Percentiles rank a stretch among this genome's conserved stretches.
Conservation (phyloP, 108 stramenopile genomes). For the Stephanodiscus triporus region DNA sequence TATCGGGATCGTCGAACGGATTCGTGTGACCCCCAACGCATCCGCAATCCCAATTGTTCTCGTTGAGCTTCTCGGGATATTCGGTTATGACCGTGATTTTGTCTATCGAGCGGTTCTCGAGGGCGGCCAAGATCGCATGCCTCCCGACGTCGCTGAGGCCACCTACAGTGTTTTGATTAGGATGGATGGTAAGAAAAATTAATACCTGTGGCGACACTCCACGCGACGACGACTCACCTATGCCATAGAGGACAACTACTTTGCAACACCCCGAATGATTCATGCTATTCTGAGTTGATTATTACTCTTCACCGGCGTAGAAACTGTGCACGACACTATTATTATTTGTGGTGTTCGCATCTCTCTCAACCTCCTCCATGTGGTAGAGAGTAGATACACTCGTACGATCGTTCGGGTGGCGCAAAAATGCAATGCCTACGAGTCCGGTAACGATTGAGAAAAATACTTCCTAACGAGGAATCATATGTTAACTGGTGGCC, state of each 20-base stretch:
- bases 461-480: too few species aligned
- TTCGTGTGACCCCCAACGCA: conserved; percentile 51
- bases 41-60: conserved; percentile 71
- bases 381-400: too few species aligned
- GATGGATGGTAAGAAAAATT: neutral
- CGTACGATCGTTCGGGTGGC: too few species aligned
- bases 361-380: too few species aligned
- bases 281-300: too few species aligned
- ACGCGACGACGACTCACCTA: neutral
- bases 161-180: too few species aligned
- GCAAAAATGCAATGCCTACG: too few species aligned
- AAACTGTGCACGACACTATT: too few species aligned
- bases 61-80: conserved; percentile 54
- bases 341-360: too few species aligned
- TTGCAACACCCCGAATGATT: neutral
- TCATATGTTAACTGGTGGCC: too few species aligned
- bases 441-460: too few species aligned
- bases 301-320: too few species aligned
- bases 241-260: conserved; percentile 5
- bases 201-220: neutral
- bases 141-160: conserved; percentile 67
- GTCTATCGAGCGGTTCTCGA: conserved; percentile 50
- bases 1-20: conserved; percentile 27
- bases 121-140: conserved; percentile 66
- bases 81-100: conserved; percentile 63